Conservation (phyloP, 1,284 basidiomycete species). For the Trichosporon sp. region DNA sequence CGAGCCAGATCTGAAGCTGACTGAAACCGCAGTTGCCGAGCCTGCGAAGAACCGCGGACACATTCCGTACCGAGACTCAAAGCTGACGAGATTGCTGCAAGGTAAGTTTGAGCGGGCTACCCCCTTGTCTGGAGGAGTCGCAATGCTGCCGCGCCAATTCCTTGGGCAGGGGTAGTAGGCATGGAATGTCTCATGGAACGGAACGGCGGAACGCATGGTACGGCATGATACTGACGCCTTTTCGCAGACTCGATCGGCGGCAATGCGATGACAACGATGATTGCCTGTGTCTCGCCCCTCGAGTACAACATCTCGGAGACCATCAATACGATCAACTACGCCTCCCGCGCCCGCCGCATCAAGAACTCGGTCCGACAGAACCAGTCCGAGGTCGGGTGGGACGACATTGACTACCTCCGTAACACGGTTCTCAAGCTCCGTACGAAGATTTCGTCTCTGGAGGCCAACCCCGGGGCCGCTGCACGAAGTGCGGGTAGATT, state of each 20-base stretch:
- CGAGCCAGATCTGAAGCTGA: constrained; percentile 11
- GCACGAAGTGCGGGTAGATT: constrained; percentile 27
- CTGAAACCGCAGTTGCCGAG: constrained; percentile 65
- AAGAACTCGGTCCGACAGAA: constrained; percentile 90
- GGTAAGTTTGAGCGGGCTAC: constrained; percentile 10
- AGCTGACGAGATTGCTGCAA: constrained; percentile 86
- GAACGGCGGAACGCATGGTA: background rate
- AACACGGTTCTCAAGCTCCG: constrained; percentile 72
- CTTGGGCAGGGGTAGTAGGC: background rate
- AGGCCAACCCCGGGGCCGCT: constrained; percentile 46
- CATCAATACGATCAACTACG: constrained; percentile 95
- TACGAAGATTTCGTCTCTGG: constrained; percentile 59
- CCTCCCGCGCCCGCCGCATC: constrained; percentile 94
- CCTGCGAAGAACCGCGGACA: constrained; percentile 62
- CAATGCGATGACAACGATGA: constrained; percentile 97
- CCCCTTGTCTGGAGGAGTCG: background rate
- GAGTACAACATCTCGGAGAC: constrained; percentile 96
- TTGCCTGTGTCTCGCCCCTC: constrained; percentile 86
- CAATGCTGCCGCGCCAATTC: background rate
- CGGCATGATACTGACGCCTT: constrained; percentile 1
- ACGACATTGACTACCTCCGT: constrained; percentile 94
- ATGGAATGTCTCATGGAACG: background rate
- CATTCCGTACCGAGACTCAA: constrained; percentile 94
- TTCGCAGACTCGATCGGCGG: constrained; percentile 83
- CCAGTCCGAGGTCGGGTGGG: constrained; percentile 96